Evolutionary conservation across 805 yeast species (phyloP).

Genomic region (Dipodascopsis uninucleata): DNA sequence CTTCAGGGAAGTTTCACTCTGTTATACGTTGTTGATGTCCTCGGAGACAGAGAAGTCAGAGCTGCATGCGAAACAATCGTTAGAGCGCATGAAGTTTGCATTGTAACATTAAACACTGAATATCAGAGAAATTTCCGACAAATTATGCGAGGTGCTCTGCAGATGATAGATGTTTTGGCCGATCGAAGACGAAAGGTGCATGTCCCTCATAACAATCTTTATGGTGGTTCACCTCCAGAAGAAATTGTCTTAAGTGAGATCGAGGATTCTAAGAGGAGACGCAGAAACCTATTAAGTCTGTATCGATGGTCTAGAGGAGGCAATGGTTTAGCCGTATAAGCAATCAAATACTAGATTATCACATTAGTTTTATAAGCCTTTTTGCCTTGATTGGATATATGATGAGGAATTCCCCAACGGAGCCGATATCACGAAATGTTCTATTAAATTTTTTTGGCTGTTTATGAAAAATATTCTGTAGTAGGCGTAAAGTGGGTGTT

Average conservation of each 20-base stretch:
- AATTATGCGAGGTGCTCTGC: constrained; percentile 35
- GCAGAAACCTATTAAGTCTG: constrained; percentile 36
- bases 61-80: constrained; percentile 34
- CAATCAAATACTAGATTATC: too few relatives aligned
- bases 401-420: too few relatives aligned
- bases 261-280: constrained; percentile 29
- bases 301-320: constrained; percentile 42
- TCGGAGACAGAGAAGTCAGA: constrained; percentile 31
- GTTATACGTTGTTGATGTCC: constrained; percentile 30
- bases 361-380: too few relatives aligned
- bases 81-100: constrained; percentile 36
- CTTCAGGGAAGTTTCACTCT: constrained; percentile 33
- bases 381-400: too few relatives aligned
- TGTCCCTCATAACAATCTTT: constrained; percentile 17
- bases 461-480: too few relatives aligned
- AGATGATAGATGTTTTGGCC: constrained; percentile 24
- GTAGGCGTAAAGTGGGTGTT: too few relatives aligned
- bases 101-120: constrained; percentile 34
- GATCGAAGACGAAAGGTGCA: constrained; percentile 20
- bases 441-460: too few relatives aligned
- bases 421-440: too few relatives aligned
- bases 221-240: constrained; percentile 22
- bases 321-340: constrained; percentile 38
- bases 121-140: constrained; percentile 35
- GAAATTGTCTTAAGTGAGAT: constrained; percentile 30